These are phyloP conservation scores for Pinus tabuliformis DNA, from an alignment of 75 land plant species.

Conservation along the genomic window DNA sequence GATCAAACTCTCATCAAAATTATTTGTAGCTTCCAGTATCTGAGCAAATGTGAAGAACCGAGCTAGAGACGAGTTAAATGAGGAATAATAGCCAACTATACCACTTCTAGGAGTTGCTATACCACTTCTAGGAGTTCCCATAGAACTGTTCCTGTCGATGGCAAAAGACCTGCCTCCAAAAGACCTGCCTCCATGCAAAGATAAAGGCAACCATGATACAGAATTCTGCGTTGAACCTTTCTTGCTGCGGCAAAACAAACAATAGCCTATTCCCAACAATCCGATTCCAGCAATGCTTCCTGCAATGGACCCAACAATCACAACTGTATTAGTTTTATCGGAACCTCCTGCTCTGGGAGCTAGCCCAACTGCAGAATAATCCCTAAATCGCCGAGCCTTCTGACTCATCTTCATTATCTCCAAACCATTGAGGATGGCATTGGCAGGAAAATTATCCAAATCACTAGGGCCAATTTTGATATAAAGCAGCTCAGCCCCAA, in stretches of 20 bases:
- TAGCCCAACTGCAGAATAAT: constrained; percentile 39
- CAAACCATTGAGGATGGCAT: constrained; percentile 84
- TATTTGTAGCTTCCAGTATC: constrained; percentile 77
- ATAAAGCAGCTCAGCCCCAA: not conserved
- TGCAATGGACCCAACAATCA: constrained; percentile 30
- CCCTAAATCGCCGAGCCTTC: constrained; percentile 6
- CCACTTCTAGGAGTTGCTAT: constrained; percentile 35
- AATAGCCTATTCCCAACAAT: constrained; percentile 45
- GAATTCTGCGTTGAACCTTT: constrained; percentile 32
- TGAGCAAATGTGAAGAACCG: constrained; percentile 67
- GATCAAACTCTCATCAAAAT: constrained; percentile 62
- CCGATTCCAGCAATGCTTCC: constrained; percentile 29
- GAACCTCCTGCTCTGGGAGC: constrained; percentile 1
- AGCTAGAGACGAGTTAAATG: constrained; percentile 43
- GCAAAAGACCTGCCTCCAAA: constrained; percentile 19
- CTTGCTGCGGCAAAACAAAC: constrained; percentile 18
- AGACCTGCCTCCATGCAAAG: constrained; percentile 28
- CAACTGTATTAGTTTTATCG: constrained; percentile 14
- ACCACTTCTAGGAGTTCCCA: constrained; percentile 22
- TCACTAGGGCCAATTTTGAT: constrained; percentile 42
- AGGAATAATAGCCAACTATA: constrained; percentile 33
- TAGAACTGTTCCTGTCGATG: constrained; percentile 23
- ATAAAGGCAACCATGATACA: constrained; percentile 46
- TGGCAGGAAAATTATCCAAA: constrained; percentile 29
- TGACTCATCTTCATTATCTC: constrained; percentile 89